Conservation (phyloP, 2,329 filamentous ascomycete species). For the Bipolaris cookei region DNA sequence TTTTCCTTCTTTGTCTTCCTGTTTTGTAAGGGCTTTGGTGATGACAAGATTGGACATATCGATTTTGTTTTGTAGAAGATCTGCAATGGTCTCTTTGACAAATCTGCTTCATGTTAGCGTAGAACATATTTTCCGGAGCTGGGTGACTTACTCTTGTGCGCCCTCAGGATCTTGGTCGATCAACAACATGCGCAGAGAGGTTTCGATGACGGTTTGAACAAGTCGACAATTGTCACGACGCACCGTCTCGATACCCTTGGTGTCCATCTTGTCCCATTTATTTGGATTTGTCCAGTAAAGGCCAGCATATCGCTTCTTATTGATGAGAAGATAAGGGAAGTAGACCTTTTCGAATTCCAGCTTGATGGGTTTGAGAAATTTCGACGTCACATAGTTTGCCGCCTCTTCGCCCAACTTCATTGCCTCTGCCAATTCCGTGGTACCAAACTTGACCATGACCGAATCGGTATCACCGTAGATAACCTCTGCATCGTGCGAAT, state of each 20-base stretch:
- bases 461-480: slow-evolving; percentile 99
- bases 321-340: slow-evolving; percentile 96
- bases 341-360: slow-evolving; percentile 99
- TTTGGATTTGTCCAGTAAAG: slow-evolving; percentile 94
- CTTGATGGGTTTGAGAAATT: slow-evolving; percentile 97
- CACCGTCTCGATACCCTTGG: slow-evolving; percentile 98
- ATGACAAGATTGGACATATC: slow-evolving; percentile 99
- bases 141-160: slow-evolving; percentile 80
- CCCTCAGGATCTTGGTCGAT: slow-evolving; percentile 90
- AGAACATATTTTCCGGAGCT: slow-evolving; percentile 46
- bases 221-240: slow-evolving; percentile 94
- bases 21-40: slow-evolving; percentile 91
- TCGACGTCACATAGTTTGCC: slow-evolving; percentile 82
- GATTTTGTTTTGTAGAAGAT: slow-evolving; percentile 94
- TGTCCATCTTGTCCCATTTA: slow-evolving; percentile 99
- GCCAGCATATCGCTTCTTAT: slow-evolving; percentile 99
- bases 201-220: slow-evolving; percentile 97
- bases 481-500: slow-evolving; percentile 91
- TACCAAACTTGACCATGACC: slow-evolving; percentile 99
- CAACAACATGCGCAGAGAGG: slow-evolving; percentile 90
- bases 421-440: slow-evolving; percentile 80
- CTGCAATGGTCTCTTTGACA: slow-evolving; percentile 94
- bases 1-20: slow-evolving; percentile 44
- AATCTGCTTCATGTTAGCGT: slow-evolving; percentile 64
- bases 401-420: slow-evolving; percentile 98